Conservation (phyloP, 1,284 basidiomycete genomes). For the Ganoderma resinaceum region DNA sequence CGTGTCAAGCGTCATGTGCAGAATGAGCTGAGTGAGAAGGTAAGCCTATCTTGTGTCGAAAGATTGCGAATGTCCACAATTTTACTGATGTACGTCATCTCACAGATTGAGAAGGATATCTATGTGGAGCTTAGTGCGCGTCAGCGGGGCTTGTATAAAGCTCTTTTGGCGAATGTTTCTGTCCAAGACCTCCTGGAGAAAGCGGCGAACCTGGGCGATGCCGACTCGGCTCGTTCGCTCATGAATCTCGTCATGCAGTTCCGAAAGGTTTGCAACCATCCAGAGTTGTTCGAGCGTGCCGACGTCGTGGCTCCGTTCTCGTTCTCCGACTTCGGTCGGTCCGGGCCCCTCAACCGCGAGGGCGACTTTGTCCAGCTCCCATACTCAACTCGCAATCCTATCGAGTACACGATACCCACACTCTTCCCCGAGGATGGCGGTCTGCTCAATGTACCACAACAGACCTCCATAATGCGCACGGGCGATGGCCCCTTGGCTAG, state of each 20-base stretch:
- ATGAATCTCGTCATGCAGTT: constrained; percentile 99
- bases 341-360: constrained; percentile 85
- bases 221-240: constrained; percentile 88
- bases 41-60: constrained; percentile 36
- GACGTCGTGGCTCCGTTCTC: constrained; percentile 95
- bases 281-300: constrained; percentile 97
- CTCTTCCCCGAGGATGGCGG: constrained; percentile 86
- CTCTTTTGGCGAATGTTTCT: constrained; percentile 91
- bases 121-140: constrained; percentile 95
- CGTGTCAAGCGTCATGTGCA: constrained; percentile 99
- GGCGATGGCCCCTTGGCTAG: constrained; percentile 72
- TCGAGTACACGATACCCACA: constrained; percentile 81
- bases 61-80: neutral
- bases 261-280: constrained; percentile 99
- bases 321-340: constrained; percentile 85
- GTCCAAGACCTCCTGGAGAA: constrained; percentile 95
- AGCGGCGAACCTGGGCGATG: constrained; percentile 89
- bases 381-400: constrained; percentile 89
- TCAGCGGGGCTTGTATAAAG: constrained; percentile 93
- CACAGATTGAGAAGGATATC: constrained; percentile 94
- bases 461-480: constrained; percentile 59
- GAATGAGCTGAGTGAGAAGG: constrained; percentile 99
- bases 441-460: constrained; percentile 71
- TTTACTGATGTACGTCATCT: neutral
- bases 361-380: constrained; percentile 85